phyloP scores from a whole-genome alignment of 495 filamentous ascomycete species.

The Lindgomyces ingoldianus region DNA sequence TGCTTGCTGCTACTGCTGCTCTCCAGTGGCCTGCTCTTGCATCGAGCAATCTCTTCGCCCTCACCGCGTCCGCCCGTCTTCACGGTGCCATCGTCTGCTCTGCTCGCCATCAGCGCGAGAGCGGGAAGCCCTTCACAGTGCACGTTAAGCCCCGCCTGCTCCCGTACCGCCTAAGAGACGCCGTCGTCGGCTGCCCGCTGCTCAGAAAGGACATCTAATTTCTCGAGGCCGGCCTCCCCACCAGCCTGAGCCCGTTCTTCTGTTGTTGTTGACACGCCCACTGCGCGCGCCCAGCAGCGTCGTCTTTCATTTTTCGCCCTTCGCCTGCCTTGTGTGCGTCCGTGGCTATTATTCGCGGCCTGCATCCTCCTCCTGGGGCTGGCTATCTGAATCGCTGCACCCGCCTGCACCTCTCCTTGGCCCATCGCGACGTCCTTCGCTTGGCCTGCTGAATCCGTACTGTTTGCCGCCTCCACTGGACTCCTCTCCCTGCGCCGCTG shows the following conservation, averaged over 20 bases:
- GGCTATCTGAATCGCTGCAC: slow-evolving; percentile 19
- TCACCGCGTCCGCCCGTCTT: neutral
- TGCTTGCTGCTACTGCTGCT: neutral
- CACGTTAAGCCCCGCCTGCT: neutral
- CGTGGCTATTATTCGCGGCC: neutral
- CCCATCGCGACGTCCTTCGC: slow-evolving; percentile 15
- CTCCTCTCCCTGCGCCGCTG: slow-evolving; percentile 24
- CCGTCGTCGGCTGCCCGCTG: neutral
- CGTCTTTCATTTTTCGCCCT: slow-evolving; percentile 8
- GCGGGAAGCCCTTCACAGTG: too few relatives aligned
- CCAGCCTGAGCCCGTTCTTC: neutral
- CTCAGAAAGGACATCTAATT: slow-evolving; percentile 1
- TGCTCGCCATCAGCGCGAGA: too few relatives aligned
- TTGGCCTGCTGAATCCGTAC: slow-evolving; percentile 19
- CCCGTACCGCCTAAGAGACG: neutral
- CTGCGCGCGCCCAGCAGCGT: neutral
- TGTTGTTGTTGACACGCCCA: slow-evolving; percentile 6
- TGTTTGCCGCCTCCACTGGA: slow-evolving; percentile 18
- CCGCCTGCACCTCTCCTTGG: slow-evolving; percentile 27
- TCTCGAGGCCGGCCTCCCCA: slow-evolving; percentile 6
- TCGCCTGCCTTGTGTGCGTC: slow-evolving; percentile 1
- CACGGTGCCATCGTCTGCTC: too few relatives aligned
- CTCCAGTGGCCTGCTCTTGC: neutral
- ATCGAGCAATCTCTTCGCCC: neutral
- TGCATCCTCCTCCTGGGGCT: slow-evolving; percentile 2